These are phyloP conservation scores for Trametes cubensis DNA, from an alignment of 768 basidiomycete species.

Conservation along the genomic window DNA sequence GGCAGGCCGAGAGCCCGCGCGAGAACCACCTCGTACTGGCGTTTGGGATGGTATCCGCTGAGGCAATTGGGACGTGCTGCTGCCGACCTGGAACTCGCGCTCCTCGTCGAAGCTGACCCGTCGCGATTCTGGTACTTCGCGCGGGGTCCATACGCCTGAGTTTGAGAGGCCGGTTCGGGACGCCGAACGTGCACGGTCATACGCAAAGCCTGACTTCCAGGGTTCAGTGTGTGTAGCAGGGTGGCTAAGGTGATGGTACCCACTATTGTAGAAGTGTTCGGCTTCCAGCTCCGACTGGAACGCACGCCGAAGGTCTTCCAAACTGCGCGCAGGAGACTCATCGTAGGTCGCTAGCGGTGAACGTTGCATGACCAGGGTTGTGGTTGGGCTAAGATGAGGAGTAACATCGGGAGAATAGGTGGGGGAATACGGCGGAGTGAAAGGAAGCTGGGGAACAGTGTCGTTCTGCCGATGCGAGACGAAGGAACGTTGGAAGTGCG, in stretches of 20 bases:
- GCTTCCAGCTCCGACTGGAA: conserved; percentile 16
- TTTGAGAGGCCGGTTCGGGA: conserved; percentile 14
- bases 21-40: neutral
- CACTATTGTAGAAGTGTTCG: conserved; percentile 12
- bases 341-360: conserved; percentile 21
- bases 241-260: neutral
- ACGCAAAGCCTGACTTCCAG: conserved; percentile 11
- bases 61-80: conserved; percentile 21
- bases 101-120: conserved; percentile 29
- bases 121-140: conserved; percentile 25
- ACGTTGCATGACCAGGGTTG: conserved; percentile 21
- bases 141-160: conserved; percentile 19
- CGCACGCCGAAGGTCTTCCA: conserved; percentile 26
- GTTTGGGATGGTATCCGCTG: conserved; percentile 13
- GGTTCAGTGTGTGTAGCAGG: neutral
- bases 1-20: neutral
- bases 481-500: conserved; percentile 34
- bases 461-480: conserved; percentile 32
- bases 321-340: conserved; percentile 28
- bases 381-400: conserved; percentile 20
- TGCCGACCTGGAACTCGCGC: conserved; percentile 31
- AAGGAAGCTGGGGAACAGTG: conserved; percentile 24
- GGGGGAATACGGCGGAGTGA: conserved; percentile 38
- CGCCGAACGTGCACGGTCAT: conserved; percentile 11
- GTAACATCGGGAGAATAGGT: conserved; percentile 25